Percentiles rank a stretch among this genome's conserved stretches.
Conservation (phyloP, 257 asterid species). For the Handroanthus guayacan region DNA sequence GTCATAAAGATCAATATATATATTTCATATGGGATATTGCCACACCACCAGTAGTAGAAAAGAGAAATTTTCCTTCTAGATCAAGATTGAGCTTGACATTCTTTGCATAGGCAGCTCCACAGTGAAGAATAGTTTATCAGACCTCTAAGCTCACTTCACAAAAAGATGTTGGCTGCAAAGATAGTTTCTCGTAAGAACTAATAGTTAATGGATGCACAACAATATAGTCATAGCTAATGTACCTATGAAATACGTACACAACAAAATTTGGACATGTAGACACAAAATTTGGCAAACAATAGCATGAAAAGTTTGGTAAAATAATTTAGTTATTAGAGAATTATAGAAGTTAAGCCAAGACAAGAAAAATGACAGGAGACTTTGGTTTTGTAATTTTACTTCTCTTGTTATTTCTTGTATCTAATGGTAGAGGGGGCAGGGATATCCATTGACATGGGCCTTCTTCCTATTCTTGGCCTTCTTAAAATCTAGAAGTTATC, state of each 20-base stretch:
- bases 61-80: conserved; percentile 72
- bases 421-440: background rate
- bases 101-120: conserved; percentile 78
- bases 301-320: background rate
- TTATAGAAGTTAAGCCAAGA: background rate
- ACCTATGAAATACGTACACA: background rate
- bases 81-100: conserved; percentile 70
- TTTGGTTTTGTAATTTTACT: background rate
- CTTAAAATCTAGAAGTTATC: background rate
- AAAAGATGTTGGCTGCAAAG: conserved; percentile 64
- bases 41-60: conserved; percentile 64
- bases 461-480: background rate
- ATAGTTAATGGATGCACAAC: conserved; percentile 8
- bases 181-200: conserved; percentile 16
- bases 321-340: background rate
- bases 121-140: conserved; percentile 59
- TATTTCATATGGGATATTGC: conserved; percentile 58
- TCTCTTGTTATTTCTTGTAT: background rate
- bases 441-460: background rate
- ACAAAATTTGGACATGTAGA: background rate
- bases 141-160: conserved; percentile 81
- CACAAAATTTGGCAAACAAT: background rate
- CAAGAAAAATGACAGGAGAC: background rate
- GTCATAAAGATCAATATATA: conserved; percentile 60
- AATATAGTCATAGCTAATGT: background rate